These are phyloP conservation scores for Bipolaris zeicola DNA, from an alignment of 2,329 filamentous ascomycete genomes.

Conservation along the genomic window DNA sequence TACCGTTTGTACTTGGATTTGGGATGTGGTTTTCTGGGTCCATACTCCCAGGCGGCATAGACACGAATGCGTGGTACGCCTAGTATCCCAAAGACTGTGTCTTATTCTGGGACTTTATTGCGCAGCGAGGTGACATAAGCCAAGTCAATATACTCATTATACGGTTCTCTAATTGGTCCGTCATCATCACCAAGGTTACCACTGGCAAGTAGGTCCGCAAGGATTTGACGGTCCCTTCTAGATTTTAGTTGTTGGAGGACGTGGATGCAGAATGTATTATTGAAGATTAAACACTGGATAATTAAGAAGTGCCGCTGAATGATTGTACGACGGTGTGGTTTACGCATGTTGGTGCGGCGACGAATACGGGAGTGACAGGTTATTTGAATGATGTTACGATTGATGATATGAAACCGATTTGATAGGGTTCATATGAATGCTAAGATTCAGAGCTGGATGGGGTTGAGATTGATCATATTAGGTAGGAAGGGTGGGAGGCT, in stretches of 20 bases:
- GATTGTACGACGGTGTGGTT: conserved; percentile 5
- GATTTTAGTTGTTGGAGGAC: conserved; percentile 14
- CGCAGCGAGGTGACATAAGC: conserved; percentile 55
- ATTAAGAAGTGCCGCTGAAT: not conserved
- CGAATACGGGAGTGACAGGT: conserved; percentile 1
- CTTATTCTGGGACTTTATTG: conserved; percentile 56
- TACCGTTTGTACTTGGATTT: too few species aligned
- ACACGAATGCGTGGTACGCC: conserved; percentile 60
- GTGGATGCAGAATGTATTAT: conserved; percentile 65
- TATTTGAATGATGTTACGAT: conserved; percentile 1
- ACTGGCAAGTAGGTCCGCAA: conserved; percentile 60
- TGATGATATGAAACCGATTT: not conserved
- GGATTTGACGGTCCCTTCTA: conserved; percentile 45
- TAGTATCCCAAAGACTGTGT: conserved; percentile 65
- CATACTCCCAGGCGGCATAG: too few species aligned
- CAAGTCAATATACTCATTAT: conserved; percentile 49
- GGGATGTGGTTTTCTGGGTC: too few species aligned
- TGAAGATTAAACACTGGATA: not conserved
- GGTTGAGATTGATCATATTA: too few species aligned
- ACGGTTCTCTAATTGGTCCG: conserved; percentile 52
- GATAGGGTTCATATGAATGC: too few species aligned
- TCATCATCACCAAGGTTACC: conserved; percentile 58
- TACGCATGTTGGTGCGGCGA: not conserved
- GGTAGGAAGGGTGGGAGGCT: too few species aligned
- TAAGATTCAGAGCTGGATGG: too few species aligned